Conservation (phyloP, 2,329 filamentous ascomycete species). For the Lasiodiplodia sp. region DNA sequence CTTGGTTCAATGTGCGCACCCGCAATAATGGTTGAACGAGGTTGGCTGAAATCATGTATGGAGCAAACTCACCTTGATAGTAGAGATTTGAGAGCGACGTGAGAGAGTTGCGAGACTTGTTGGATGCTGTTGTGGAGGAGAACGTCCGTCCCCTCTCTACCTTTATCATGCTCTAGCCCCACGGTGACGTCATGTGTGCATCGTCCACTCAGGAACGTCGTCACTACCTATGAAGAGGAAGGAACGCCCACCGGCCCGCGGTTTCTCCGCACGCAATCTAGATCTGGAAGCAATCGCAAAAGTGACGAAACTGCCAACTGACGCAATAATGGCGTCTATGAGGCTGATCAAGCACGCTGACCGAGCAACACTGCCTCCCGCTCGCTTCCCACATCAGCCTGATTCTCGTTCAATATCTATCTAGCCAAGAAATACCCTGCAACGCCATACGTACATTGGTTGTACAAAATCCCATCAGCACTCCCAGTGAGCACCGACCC, state of each 20-base stretch:
- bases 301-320: slow-evolving; percentile 22
- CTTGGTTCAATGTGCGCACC: background rate
- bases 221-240: slow-evolving; percentile 11
- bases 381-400: background rate
- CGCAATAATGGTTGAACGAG: background rate
- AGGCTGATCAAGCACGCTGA: slow-evolving; percentile 20
- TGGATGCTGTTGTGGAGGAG: slow-evolving; percentile 2
- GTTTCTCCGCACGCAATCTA: slow-evolving; percentile 4
- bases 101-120: background rate
- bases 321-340: slow-evolving; percentile 11
- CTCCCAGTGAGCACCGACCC: slow-evolving; percentile 65
- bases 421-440: background rate
- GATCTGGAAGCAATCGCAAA: background rate
- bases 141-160: background rate
- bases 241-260: slow-evolving; percentile 4
- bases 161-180: slow-evolving; percentile 22
- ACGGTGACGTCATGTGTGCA: slow-evolving; percentile 27
- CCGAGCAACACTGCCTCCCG: background rate
- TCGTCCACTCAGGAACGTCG: slow-evolving; percentile 15
- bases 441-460: background rate
- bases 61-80: background rate
- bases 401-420: background rate
- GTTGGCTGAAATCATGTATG: background rate
- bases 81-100: background rate
- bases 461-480: background rate